Conservation (phyloP, 1,139 yeast species). For the Lodderomyces metapsilosis region DNA sequence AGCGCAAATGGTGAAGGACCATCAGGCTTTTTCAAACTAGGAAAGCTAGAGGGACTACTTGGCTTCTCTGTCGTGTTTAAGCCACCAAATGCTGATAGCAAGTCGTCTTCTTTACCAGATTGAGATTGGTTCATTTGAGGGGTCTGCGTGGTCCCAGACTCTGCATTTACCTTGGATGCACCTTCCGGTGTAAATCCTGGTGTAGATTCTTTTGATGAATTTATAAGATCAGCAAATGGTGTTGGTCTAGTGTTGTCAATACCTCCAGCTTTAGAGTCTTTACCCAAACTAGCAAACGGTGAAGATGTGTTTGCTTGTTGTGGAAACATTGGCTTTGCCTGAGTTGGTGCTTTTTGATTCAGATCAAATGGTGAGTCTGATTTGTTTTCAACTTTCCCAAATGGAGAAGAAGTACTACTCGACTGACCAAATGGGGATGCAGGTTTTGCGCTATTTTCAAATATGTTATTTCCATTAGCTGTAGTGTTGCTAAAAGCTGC, state of each 20-base stretch:
- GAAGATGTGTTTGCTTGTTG: no score
- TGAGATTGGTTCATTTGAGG: no score
- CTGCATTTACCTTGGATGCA: no score
- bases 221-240: conserved; percentile 3
- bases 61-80: not conserved
- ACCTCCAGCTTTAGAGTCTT: not conserved
- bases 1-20: conserved; percentile 3
- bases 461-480: conserved; percentile 2
- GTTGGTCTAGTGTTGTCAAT: not conserved
- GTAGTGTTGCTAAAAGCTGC: conserved; percentile 6
- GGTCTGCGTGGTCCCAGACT: no score
- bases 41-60: not conserved
- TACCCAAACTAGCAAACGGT: conserved; percentile 3
- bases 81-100: not conserved
- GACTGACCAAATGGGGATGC: conserved; percentile 2
- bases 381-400: not conserved
- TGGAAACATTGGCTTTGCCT: no score
- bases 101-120: not conserved
- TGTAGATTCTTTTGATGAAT: conserved; percentile 3
- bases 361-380: not conserved
- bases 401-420: not conserved
- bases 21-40: not conserved
- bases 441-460: not conserved
- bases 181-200: conserved; percentile 4
- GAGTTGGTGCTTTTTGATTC: no score